These are phyloP conservation scores for Cylindrodendrum hubeiense DNA, from an alignment of 2,329 filamentous ascomycete species.

Conservation along the genomic window DNA sequence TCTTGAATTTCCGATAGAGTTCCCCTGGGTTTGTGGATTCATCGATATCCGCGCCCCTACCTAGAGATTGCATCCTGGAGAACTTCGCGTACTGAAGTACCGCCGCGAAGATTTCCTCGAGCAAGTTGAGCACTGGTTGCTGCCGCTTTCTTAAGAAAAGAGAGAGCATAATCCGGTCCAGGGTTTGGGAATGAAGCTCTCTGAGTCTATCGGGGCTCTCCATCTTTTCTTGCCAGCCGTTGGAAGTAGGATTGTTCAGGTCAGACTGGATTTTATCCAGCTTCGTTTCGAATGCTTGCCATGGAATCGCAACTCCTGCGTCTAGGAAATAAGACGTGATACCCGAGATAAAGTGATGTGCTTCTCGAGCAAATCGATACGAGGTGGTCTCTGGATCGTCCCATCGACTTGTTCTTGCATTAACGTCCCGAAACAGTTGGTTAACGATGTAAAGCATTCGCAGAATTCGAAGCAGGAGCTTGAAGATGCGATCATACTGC, in stretches of 20 bases:
- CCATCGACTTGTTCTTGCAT: conserved; percentile 51
- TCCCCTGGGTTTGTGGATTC: conserved; percentile 46
- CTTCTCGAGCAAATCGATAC: conserved; percentile 78
- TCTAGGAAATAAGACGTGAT: conserved; percentile 85
- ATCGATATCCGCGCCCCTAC: conserved; percentile 35
- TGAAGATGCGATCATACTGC: conserved; percentile 90
- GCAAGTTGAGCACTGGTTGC: conserved; percentile 75
- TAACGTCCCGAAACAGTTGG: conserved; percentile 71
- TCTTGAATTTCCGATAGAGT: conserved; percentile 75
- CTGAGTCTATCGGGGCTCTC: conserved; percentile 75
- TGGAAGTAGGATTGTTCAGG: conserved; percentile 61
- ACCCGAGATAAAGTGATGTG: conserved; percentile 81
- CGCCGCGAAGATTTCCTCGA: conserved; percentile 81
- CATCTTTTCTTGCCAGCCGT: conserved; percentile 42
- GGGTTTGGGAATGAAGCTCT: conserved; percentile 76
- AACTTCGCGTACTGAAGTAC: conserved; percentile 79
- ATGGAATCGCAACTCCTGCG: conserved; percentile 78
- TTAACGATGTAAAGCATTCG: conserved; percentile 84
- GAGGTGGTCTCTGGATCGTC: conserved; percentile 52
- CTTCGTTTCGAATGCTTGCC: conserved; percentile 76
- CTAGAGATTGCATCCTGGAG: conserved; percentile 54
- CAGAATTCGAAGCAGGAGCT: conserved; percentile 79
- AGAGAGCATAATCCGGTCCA: conserved; percentile 81
- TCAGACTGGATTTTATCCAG: conserved; percentile 72
- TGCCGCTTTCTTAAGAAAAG: conserved; percentile 82